Percentiles rank a stretch among this genome's conserved stretches.
Evolutionary conservation across 208 protist genomes (phyloP).

Genomic region (Hexamita inflata): DNA sequence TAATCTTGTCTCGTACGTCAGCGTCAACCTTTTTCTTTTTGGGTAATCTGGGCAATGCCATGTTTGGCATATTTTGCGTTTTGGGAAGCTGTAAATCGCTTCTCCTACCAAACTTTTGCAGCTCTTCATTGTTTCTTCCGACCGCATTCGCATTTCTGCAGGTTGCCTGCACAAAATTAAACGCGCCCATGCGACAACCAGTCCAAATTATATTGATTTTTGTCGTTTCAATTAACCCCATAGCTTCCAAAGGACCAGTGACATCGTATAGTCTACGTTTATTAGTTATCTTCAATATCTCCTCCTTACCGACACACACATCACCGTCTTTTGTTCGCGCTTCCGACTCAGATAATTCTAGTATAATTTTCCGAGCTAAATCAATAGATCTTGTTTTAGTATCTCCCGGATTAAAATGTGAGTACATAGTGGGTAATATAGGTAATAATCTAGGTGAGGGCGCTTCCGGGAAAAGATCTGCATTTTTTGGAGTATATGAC

Average conservation of each 20-base stretch:
- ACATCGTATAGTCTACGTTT: slow-evolving; percentile 27
- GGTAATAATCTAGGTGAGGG: no score
- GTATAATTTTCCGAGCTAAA: background rate
- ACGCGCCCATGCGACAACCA: background rate
- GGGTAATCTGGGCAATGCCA: no score
- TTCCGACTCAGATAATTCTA: background rate
- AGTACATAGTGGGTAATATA: no score
- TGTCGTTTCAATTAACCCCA: slow-evolving; percentile 15
- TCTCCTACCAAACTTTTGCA: slow-evolving; percentile 5
- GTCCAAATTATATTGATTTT: slow-evolving; percentile 23
- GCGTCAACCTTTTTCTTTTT: no score
- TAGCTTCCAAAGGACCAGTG: slow-evolving; percentile 16
- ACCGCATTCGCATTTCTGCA: background rate
- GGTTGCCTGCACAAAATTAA: background rate
- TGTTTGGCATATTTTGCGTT: no score
- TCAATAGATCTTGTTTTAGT: slow-evolving; percentile 21
- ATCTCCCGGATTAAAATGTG: no score
- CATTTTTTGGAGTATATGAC: no score
- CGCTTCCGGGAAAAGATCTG: no score
- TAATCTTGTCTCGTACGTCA: no score
- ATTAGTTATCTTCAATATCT: slow-evolving; percentile 20
- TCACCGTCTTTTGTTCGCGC: slow-evolving; percentile 12
- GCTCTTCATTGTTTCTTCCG: background rate
- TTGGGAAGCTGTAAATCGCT: no score
- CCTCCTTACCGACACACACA: slow-evolving; percentile 18